Conservation (phyloP, 257 asterid genomes). For the Buddleja alternifolia region DNA sequence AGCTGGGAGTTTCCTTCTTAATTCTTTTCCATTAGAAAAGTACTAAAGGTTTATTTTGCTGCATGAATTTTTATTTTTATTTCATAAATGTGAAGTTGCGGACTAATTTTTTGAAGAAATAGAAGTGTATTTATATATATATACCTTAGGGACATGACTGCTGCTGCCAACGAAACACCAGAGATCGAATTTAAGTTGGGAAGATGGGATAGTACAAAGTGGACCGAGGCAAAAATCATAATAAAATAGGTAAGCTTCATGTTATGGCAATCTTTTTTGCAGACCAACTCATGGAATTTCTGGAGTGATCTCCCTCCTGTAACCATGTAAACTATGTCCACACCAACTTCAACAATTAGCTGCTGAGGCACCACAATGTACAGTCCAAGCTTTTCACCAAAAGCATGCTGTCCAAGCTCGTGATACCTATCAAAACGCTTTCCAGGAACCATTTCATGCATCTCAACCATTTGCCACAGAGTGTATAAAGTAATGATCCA, state of each 20-base stretch:
- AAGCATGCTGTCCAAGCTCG: slow-evolving; percentile 89
- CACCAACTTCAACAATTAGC: slow-evolving; percentile 78
- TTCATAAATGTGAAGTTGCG: background rate
- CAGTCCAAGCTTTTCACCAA: slow-evolving; percentile 85
- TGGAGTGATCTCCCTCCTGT: slow-evolving; percentile 82
- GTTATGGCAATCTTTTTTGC: slow-evolving; percentile 39
- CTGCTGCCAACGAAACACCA: slow-evolving; percentile 89
- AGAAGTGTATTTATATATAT: background rate
- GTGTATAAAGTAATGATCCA: slow-evolving; percentile 88
- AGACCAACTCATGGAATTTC: slow-evolving; percentile 65
- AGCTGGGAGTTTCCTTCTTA: too few species aligned
- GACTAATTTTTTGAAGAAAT: background rate
- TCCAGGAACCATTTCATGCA: slow-evolving; percentile 97
- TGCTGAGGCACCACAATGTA: slow-evolving; percentile 95
- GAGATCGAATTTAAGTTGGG: slow-evolving; percentile 94
- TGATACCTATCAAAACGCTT: slow-evolving; percentile 92
- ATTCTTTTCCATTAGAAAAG: too few species aligned
- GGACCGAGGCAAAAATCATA: slow-evolving; percentile 91
- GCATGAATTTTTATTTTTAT: too few species aligned
- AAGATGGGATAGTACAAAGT: slow-evolving; percentile 89
- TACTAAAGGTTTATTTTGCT: too few species aligned
- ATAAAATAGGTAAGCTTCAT: slow-evolving; percentile 76
- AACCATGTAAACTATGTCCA: slow-evolving; percentile 90
- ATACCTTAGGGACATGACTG: slow-evolving; percentile 91
- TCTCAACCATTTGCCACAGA: slow-evolving; percentile 95